These are phyloP conservation scores for Trichoderma asperellum DNA, from an alignment of 2,329 filamentous ascomycete species.

Conservation along the genomic window DNA sequence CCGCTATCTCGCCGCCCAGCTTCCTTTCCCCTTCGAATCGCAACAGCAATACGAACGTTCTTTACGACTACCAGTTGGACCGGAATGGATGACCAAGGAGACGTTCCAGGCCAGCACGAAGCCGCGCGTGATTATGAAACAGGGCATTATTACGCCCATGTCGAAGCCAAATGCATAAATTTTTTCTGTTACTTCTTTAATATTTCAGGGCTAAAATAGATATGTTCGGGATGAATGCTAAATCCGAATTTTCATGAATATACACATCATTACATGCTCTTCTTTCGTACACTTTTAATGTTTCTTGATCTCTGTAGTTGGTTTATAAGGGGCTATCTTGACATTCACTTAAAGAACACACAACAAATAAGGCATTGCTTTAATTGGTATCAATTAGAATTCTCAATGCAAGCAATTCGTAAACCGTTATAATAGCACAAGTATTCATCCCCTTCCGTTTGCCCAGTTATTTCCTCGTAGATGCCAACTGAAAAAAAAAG, in stretches of 20 bases:
- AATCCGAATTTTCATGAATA: neutral
- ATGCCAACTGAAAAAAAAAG: neutral
- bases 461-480: neutral
- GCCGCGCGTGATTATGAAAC: conserved; percentile 87
- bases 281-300: neutral
- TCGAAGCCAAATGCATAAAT: conserved; percentile 65
- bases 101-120: conserved; percentile 88
- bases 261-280: neutral
- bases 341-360: neutral
- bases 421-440: neutral
- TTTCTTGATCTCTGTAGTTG: neutral
- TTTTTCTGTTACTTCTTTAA: neutral
- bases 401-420: neutral
- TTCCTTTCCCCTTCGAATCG: conserved; percentile 91
- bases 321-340: neutral
- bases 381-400: conserved; percentile 11
- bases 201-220: neutral
- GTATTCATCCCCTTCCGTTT: neutral
- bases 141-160: conserved; percentile 87
- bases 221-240: neutral
- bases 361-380: neutral
- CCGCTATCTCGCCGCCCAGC: conserved; percentile 80
- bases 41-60: conserved; percentile 88
- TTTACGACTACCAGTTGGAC: conserved; percentile 82
- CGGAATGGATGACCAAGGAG: conserved; percentile 96